A percentile compares a stretch with the other conserved stretches of the same genome.
Conservation (phyloP, 2,329 filamentous ascomycete genomes). For the Bimuria novae-zelandiae region DNA sequence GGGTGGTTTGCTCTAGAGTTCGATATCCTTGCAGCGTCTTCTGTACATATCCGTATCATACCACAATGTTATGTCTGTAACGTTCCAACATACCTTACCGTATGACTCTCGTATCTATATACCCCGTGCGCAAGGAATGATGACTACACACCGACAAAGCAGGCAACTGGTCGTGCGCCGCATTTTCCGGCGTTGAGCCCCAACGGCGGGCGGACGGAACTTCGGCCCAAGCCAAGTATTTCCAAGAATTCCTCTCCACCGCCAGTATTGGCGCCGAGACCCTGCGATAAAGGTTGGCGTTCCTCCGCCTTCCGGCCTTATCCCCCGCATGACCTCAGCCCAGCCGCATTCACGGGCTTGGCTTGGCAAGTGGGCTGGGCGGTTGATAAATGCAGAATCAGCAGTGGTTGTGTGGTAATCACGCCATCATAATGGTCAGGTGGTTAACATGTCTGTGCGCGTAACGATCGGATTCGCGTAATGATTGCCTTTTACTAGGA, state of each 20-base stretch:
- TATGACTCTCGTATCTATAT: no score
- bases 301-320: neutral
- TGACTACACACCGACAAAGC: no score
- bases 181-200: no score
- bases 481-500: no score
- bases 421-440: neutral
- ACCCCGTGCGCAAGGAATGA: no score
- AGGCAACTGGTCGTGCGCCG: neutral
- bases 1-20: neutral
- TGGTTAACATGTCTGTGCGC: no score
- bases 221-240: neutral
- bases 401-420: neutral
- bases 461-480: no score
- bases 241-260: slow-evolving; percentile 5
- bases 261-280: slow-evolving; percentile 3
- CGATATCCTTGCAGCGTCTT: neutral
- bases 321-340: neutral
- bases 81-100: no score
- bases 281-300: neutral
- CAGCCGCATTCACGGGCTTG: neutral
- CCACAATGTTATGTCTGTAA: no score
- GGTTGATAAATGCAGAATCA: neutral
- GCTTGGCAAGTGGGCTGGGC: neutral
- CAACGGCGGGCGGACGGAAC: no score
- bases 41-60: neutral